Percentiles rank a stretch among this genome's conserved stretches.
phyloP scores from a whole-genome alignment of 2,329 filamentous ascomycete species.

The Nannizzia gypsea region DNA sequence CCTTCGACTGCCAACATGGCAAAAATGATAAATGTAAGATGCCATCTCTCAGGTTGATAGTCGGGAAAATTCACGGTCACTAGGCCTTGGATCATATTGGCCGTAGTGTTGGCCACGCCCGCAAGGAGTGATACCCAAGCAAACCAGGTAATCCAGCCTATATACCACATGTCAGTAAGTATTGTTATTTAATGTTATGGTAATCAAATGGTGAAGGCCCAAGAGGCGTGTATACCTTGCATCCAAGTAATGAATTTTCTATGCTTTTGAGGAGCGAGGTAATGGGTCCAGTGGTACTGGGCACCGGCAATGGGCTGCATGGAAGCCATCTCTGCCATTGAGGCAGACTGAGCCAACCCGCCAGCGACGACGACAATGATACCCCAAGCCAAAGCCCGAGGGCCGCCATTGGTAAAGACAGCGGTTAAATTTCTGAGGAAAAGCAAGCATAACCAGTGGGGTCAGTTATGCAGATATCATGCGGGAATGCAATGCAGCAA shows the following conservation, averaged over 20 bases:
- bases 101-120: slow-evolving; percentile 25
- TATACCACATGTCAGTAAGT: slow-evolving; percentile 14
- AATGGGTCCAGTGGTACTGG: slow-evolving; percentile 34
- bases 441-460: not conserved
- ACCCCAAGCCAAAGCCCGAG: slow-evolving; percentile 23
- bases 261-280: slow-evolving; percentile 22
- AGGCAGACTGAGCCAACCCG: slow-evolving; percentile 23
- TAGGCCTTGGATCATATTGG: slow-evolving; percentile 27
- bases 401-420: slow-evolving; percentile 27
- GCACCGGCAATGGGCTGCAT: slow-evolving; percentile 33
- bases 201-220: not conserved
- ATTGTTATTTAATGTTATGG: not conserved
- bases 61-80: slow-evolving; percentile 23
- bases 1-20: slow-evolving; percentile 24
- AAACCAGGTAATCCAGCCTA: slow-evolving; percentile 35
- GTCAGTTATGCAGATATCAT: slow-evolving; percentile 3
- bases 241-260: slow-evolving; percentile 26
- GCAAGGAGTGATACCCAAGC: slow-evolving; percentile 29
- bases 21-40: slow-evolving; percentile 30
- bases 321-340: slow-evolving; percentile 32
- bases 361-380: slow-evolving; percentile 22
- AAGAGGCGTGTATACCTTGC: slow-evolving; percentile 15
- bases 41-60: slow-evolving; percentile 28
- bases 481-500: too few relatives aligned
- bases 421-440: slow-evolving; percentile 22